These are phyloP conservation scores for Boletus rubescentipes DNA, from an alignment of 768 basidiomycete genomes.

Conservation along the genomic window DNA sequence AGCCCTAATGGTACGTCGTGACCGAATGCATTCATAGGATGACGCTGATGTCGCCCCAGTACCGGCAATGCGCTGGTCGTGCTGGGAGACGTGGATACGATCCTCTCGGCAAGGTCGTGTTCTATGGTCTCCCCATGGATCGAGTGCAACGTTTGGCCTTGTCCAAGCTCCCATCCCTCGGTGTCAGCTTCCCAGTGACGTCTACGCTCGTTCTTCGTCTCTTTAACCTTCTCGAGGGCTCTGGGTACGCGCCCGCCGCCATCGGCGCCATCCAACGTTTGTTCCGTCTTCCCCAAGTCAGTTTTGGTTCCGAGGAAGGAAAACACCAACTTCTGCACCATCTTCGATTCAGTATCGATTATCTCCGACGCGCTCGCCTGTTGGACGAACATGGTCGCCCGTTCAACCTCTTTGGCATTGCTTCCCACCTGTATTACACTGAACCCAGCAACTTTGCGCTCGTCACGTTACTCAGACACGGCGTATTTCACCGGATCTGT, in stretches of 20 bases:
- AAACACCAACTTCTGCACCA: conserved; percentile 61
- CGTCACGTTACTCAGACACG: conserved; percentile 53
- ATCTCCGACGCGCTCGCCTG: conserved; percentile 56
- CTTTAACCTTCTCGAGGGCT: conserved; percentile 65
- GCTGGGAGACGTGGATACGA: conserved; percentile 74
- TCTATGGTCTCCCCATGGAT: conserved; percentile 65
- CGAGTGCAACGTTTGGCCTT: conserved; percentile 62
- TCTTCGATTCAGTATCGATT: conserved; percentile 69
- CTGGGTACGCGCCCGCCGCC: conserved; percentile 48
- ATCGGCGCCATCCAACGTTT: conserved; percentile 50
- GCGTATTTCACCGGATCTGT: conserved; percentile 60
- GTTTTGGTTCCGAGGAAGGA: conserved; percentile 54
- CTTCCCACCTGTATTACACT: conserved; percentile 57
- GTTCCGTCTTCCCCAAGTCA: conserved; percentile 57
- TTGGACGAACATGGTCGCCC: conserved; percentile 54
- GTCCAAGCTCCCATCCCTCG: conserved; percentile 60
- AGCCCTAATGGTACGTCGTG: conserved; percentile 51
- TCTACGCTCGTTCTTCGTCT: conserved; percentile 64
- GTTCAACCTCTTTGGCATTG: conserved; percentile 54
- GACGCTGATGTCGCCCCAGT: conserved; percentile 36
- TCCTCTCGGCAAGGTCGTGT: conserved; percentile 67
- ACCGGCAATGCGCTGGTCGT: conserved; percentile 72
- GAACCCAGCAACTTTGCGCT: conserved; percentile 73
- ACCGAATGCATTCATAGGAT: background rate
- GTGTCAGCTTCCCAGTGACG: conserved; percentile 65